phyloP scores from a whole-genome alignment of 2,329 filamentous ascomycete species.

The Phialocephala sp. region DNA sequence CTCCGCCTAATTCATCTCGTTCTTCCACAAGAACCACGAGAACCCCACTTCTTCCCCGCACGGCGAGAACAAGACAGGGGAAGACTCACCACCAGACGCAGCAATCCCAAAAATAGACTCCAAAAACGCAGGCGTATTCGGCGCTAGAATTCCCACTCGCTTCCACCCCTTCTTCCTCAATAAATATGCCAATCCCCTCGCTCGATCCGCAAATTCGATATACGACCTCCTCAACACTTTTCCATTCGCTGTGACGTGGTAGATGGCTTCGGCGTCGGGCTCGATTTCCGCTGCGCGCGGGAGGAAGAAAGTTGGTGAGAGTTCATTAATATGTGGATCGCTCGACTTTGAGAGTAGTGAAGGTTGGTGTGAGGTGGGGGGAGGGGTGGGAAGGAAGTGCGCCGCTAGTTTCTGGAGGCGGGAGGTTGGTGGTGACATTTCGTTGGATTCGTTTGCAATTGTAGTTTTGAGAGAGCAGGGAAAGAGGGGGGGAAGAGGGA shows the following conservation, averaged over 20 bases:
- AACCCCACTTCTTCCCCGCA: not conserved
- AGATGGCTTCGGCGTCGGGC: constrained; percentile 82
- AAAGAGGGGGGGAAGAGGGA: not conserved
- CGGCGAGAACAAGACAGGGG: not conserved
- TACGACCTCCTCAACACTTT: constrained; percentile 79
- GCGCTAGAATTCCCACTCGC: constrained; percentile 82
- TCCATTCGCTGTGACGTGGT: constrained; percentile 82
- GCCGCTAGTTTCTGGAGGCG: constrained; percentile 63
- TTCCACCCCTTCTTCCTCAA: constrained; percentile 74
- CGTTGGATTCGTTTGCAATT: too few relatives aligned
- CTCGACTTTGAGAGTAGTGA: not conserved
- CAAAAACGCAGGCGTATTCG: constrained; percentile 94
- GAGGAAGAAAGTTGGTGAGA: constrained; percentile 87
- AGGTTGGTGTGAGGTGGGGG: constrained; percentile 18
- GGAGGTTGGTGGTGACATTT: constrained; percentile 68
- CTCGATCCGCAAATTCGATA: constrained; percentile 81
- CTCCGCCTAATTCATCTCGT: too few relatives aligned
- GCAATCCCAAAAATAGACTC: constrained; percentile 89
- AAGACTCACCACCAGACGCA: constrained; percentile 63
- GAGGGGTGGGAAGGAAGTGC: constrained; percentile 55
- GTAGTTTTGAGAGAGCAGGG: constrained; percentile 26
- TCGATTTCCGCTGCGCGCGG: constrained; percentile 87
- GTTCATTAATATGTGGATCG: constrained; percentile 62
- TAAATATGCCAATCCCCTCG: constrained; percentile 87
- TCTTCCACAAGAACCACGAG: too few relatives aligned